Evolutionary conservation across 805 yeast species (phyloP), one percentile per base, ranked within the genome.

Genomic region (Torulaspora quercuum): DNA sequence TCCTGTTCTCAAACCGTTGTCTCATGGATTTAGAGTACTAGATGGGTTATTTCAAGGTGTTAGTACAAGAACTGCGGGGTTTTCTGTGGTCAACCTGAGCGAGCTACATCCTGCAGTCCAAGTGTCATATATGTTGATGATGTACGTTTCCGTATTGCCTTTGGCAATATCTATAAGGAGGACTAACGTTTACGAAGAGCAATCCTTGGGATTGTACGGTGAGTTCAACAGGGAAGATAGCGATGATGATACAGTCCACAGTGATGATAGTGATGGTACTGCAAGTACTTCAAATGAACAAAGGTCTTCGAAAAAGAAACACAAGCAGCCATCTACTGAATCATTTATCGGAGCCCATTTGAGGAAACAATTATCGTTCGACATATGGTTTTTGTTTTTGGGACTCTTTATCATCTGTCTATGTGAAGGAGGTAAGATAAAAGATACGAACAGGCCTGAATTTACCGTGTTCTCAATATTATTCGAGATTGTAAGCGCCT

Each of bases 141-240:
- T 92, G 98, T 92, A 92, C 64, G 88, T 92, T 17, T 90, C 97
- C 10, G 97, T 90, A 28, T 70, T 89, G 56, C 99, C 99, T 1
- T 68, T 92, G 50, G 98, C 99, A 20, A 92, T 92, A 46, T 86
- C 96, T 24, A 88, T 92, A 45, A 78, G 99, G 65, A 76, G 97
- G 59, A 92, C 98, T 12, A 92, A 92, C 59, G 99, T 92, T 37
- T 92, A 92, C 64, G 99, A 92, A 59, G 98, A 92, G 54, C 97
- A 88, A 57, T 84, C 96, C 0, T 65, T 92, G 39, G 98, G 98
- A n/a, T 73, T 88, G n/a, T 89, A 85, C 55, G 72, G 65, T n/a
- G 46, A 43, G 14, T 29, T 41, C 11, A 57, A 49, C 4, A 39
- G 39, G 3, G 54, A 48, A 4, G 55, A 51, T 8, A 31, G 11